Base-by-base conservation (phyloP, 805 yeast species). In the Candida silvicultrix region DNA sequence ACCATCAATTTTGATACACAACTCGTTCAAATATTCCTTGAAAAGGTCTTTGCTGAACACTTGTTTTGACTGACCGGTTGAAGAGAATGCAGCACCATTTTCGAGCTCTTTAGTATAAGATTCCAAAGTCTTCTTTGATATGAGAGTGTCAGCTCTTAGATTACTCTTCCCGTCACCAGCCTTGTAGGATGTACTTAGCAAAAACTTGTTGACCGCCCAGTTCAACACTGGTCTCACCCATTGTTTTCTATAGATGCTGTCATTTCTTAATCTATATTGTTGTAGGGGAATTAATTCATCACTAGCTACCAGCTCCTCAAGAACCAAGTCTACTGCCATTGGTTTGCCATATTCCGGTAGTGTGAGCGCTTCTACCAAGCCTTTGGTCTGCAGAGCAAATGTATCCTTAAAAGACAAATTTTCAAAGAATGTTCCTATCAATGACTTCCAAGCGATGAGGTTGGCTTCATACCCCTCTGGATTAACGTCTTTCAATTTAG, bases 381-480 rank as follows among this genome's bases (percentile, higher is more conserved):
- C 56, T 2, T 45, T 47, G n/a, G 66, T 59, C 4, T 53, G 49
- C 5, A 67, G 44, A 7, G 57, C 49, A n/a, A 67, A 48, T 1
- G 42, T 34, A 12, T 59, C 42, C 2, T 40, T 9, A 4, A 58
- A 45, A 1, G 48, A 25, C 9, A 42, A 18, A 8, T 43, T 38
- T 7, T 48, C 39, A 42, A 59, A 50, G 40, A 56, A 37, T 29
- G 48, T 45, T 8, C 47, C 48, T 2, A 70, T 43, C 35, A 59
- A 60, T 1, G 62, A 53, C 38, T 55, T 60, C 74, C 74, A 70
- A 6, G 68, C 65, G 20, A 56, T 53, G 38, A 69, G 50, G 45
- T 70, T 70, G 9, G 73, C 74, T 34, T 57, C 61, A 39, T 62
- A 70, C 1, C 74, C 74, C n/a, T 70, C 74, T 11, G 64, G 63